Base-by-base conservation (phyloP, 169 alveolate species). In the Babesia caballi region DNA sequence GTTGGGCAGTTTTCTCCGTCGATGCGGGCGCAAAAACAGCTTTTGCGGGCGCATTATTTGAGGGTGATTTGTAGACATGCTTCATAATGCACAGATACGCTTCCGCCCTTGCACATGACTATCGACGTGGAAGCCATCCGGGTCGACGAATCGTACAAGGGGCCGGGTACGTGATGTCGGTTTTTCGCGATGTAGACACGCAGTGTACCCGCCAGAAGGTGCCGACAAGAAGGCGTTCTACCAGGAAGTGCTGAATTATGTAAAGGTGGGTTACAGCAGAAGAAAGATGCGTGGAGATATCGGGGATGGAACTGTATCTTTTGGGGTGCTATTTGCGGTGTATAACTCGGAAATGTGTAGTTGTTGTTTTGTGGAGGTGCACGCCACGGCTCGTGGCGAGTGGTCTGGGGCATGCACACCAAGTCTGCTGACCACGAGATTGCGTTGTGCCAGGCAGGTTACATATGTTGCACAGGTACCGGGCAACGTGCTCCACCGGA, bases 391-490 rank as follows among this genome's bases (percentile, higher is more conserved):
- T n/a, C n/a, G n/a, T n/a, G n/a, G n/a, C n/a, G n/a, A n/a, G n/a
- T n/a, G n/a, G n/a, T n/a, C n/a, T n/a, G n/a, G n/a, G n/a, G n/a
- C n/a, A n/a, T n/a, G n/a, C n/a, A n/a, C n/a, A n/a, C n/a, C n/a
- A n/a, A n/a, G n/a, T n/a, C n/a, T n/a, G n/a, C n/a, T n/a, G n/a
- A n/a, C n/a, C n/a, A n/a, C n/a, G n/a, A n/a, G n/a, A n/a, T n/a
- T n/a, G n/a, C n/a, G n/a, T n/a, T n/a, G n/a, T n/a, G n/a, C n/a
- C n/a, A n/a, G n/a, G n/a, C n/a, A n/a, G n/a, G n/a, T n/a, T n/a
- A n/a, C n/a, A n/a, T n/a, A n/a, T n/a, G n/a, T n/a, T n/a, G n/a
- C 12, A 33, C 90, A 94, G 88, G 96, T 93, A 58, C 97, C 98
- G 12, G 96, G 91, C 52, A 96, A 96, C 78, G 91, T 91, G 41